These are phyloP conservation scores for Monosporozyma yasuniensis DNA, from an alignment of 805 yeast genomes.

Conservation along the genomic window DNA sequence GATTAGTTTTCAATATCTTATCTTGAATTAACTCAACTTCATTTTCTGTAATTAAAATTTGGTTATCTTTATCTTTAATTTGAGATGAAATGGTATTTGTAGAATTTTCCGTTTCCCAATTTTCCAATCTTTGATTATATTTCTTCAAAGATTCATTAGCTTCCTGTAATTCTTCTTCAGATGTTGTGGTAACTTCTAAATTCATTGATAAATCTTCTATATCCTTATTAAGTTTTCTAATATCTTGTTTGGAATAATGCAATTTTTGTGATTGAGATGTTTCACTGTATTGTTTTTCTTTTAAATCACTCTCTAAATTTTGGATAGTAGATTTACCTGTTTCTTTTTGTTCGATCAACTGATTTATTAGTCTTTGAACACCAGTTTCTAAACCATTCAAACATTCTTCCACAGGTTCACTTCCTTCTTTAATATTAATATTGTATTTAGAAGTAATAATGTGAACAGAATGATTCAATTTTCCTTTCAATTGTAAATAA, in stretches of 20 bases:
- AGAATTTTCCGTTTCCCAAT: slow-evolving; percentile 23
- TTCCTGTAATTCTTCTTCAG: slow-evolving; percentile 40
- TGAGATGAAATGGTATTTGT: slow-evolving; percentile 27
- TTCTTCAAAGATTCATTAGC: slow-evolving; percentile 37
- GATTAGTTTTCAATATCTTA: slow-evolving; percentile 42
- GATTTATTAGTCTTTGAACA: not conserved
- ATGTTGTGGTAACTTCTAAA: slow-evolving; percentile 32
- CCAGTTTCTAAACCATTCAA: not conserved
- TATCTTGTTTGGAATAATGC: slow-evolving; percentile 41
- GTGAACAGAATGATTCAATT: not conserved
- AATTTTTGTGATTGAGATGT: slow-evolving; percentile 29
- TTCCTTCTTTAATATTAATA: not conserved
- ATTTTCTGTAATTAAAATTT: slow-evolving; percentile 32
- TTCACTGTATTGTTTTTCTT: slow-evolving; percentile 14
- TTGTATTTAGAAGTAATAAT: not conserved
- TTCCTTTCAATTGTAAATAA: not conserved
- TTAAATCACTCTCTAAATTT: slow-evolving; percentile 9
- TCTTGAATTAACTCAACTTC: slow-evolving; percentile 46
- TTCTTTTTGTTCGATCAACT: not conserved
- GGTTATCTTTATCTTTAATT: slow-evolving; percentile 33
- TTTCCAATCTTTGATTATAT: slow-evolving; percentile 31
- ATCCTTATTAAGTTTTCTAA: slow-evolving; percentile 30
- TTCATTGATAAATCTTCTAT: slow-evolving; percentile 32
- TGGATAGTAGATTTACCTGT: slow-evolving; percentile 17
- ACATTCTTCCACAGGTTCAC: not conserved